Conservation (phyloP, 768 basidiomycete species). For the Terana coerulea region DNA sequence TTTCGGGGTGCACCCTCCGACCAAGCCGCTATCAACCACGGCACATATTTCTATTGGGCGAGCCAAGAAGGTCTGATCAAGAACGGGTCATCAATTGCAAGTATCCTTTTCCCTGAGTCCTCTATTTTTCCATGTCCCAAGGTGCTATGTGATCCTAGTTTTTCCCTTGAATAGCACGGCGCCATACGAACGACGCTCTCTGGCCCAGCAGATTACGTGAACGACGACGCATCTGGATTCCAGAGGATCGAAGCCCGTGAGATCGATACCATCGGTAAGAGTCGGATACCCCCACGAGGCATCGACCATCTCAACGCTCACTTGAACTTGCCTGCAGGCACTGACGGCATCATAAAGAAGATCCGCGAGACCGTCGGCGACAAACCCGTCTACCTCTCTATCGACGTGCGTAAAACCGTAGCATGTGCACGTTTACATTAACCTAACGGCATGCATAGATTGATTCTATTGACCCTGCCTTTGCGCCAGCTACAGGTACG, state of each 20-base stretch:
- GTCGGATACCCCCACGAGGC: slow-evolving; percentile 12
- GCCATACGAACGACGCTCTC: slow-evolving; percentile 84
- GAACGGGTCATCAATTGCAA: slow-evolving; percentile 81
- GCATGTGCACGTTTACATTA: too few relatives aligned
- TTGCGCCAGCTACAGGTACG: slow-evolving; percentile 82
- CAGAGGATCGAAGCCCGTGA: slow-evolving; percentile 80
- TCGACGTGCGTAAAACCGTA: slow-evolving; percentile 61
- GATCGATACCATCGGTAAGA: slow-evolving; percentile 76
- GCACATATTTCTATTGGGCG: slow-evolving; percentile 90
- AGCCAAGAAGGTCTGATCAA: slow-evolving; percentile 76
- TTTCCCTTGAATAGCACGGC: slow-evolving; percentile 59
- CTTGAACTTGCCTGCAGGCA: slow-evolving; percentile 37
- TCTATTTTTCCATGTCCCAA: slow-evolving; percentile 17
- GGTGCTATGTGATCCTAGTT: slow-evolving; percentile 74
- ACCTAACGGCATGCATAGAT: slow-evolving; percentile 38
- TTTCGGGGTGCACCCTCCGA: slow-evolving; percentile 72
- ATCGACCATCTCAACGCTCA: neutral
- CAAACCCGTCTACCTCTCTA: slow-evolving; percentile 73
- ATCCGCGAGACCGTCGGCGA: slow-evolving; percentile 77
- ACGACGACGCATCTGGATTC: slow-evolving; percentile 79
- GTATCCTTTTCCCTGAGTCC: slow-evolving; percentile 37
- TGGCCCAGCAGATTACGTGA: slow-evolving; percentile 69
- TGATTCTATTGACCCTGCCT: slow-evolving; percentile 76
- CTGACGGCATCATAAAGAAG: slow-evolving; percentile 72
- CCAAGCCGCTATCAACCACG: slow-evolving; percentile 78